phyloP scores from a whole-genome alignment of 1,284 basidiomycete species.

The Cryptococcus sp. region DNA sequence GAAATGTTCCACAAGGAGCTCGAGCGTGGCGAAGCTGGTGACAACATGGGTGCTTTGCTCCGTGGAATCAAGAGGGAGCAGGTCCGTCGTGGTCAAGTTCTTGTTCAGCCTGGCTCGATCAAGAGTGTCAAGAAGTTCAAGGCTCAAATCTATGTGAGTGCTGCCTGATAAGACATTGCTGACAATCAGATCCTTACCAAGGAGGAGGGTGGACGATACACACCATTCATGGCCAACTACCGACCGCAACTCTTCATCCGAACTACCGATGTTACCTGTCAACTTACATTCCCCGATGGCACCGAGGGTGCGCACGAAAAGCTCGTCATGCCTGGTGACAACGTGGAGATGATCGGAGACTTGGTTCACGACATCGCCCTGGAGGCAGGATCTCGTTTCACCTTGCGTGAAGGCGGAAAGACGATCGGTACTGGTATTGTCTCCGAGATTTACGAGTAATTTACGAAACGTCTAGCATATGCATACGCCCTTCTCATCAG shows the following conservation, averaged over 20 bases:
- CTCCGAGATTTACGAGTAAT: conserved; percentile 67
- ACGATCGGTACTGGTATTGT: conserved; percentile 91
- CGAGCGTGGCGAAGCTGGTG: conserved; percentile 95
- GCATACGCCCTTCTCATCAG: conserved; percentile 13
- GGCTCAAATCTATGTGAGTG: conserved; percentile 80
- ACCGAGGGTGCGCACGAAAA: conserved; percentile 67
- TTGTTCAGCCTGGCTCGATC: conserved; percentile 88
- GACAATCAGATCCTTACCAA: conserved; percentile 76
- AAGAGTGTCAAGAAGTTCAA: conserved; percentile 93
- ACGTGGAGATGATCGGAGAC: conserved; percentile 87
- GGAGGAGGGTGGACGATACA: conserved; percentile 97
- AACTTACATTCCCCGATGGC: conserved; percentile 83
- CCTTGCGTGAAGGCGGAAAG: conserved; percentile 94
- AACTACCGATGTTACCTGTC: conserved; percentile 90
- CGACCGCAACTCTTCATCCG: conserved; percentile 95
- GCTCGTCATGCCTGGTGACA: conserved; percentile 98
- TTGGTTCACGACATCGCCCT: conserved; percentile 87
- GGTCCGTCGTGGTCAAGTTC: conserved; percentile 88
- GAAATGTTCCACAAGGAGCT: conserved; percentile 99
- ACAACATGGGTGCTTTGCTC: conserved; percentile 98
- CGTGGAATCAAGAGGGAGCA: conserved; percentile 98
- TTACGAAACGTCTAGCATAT: conserved; percentile 8
- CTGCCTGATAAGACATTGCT: conserved; percentile 1
- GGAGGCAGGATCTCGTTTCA: conserved; percentile 93
- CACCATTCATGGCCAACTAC: conserved; percentile 96